These are phyloP conservation scores for Mallotus repandus DNA, from an alignment of 441 rosid species.

Conservation along the genomic window DNA sequence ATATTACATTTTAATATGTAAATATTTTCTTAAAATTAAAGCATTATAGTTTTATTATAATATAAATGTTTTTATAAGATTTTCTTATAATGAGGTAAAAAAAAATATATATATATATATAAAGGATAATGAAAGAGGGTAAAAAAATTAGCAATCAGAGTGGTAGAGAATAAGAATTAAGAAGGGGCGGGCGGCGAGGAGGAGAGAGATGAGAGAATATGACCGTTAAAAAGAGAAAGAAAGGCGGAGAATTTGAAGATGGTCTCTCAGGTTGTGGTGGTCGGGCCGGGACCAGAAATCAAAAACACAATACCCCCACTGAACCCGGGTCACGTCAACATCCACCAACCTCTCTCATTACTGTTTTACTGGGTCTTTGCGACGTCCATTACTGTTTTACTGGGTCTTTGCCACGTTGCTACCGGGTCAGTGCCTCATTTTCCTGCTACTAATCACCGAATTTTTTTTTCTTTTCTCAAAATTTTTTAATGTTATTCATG, in stretches of 20 bases:
- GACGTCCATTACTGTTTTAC: not conserved
- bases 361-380: not conserved
- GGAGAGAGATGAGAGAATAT: not conserved
- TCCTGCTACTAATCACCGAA: not conserved
- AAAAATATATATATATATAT: too few relatives aligned
- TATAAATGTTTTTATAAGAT: too few relatives aligned
- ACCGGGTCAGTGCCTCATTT: not conserved
- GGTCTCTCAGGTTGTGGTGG: too few relatives aligned
- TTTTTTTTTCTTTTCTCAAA: too few relatives aligned
- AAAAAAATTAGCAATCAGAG: too few relatives aligned
- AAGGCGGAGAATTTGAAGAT: slow-evolving; percentile 3
- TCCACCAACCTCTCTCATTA: not conserved
- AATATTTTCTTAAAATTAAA: too few relatives aligned
- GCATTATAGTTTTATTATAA: too few relatives aligned
- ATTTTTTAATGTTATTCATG: too few relatives aligned
- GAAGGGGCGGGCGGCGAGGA: not conserved
- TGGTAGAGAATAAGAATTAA: not conserved
- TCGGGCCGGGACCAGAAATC: slow-evolving; percentile 36
- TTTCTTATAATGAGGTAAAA: too few relatives aligned
- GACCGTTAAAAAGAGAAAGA: not conserved
- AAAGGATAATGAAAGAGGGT: too few relatives aligned
- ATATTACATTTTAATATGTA: too few relatives aligned
- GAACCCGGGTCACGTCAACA: slow-evolving; percentile 25
- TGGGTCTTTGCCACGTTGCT: slow-evolving; percentile 4
- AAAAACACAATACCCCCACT: slow-evolving; percentile 20